Conservation (phyloP, 768 basidiomycete genomes). For the Lactarius deliciosus region DNA sequence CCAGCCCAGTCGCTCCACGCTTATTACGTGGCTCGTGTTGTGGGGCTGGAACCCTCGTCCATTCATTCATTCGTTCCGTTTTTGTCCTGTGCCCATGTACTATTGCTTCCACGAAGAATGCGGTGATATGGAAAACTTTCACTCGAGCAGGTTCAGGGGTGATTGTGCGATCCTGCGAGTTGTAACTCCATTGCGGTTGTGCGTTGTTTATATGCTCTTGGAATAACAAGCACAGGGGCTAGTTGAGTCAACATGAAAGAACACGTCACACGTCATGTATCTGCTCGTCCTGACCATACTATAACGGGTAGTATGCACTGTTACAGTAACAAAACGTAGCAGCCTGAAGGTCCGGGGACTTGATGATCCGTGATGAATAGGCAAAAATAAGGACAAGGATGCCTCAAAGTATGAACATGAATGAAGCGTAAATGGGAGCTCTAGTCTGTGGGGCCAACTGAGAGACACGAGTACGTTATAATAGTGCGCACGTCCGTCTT, state of each 20-base stretch:
- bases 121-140: not conserved
- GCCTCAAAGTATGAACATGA: not conserved
- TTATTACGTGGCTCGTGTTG: conserved; percentile 5
- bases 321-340: not conserved
- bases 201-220: no score
- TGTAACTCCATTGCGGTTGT: not conserved
- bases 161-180: not conserved
- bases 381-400: not conserved
- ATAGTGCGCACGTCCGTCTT: not conserved
- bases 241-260: not conserved
- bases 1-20: not conserved
- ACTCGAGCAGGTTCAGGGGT: not conserved
- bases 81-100: not conserved
- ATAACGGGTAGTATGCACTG: conserved; percentile 8
- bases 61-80: not conserved
- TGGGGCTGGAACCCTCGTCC: not conserved
- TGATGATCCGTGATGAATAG: not conserved
- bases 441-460: not conserved
- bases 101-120: not conserved
- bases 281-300: conserved; percentile 4
- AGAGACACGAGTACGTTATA: not conserved
- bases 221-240: not conserved
- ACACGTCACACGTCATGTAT: conserved; percentile 7
- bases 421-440: not conserved
- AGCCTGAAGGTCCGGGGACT: not conserved